A percentile compares a stretch with the other conserved stretches of the same genome.
Conservation (phyloP, 192 early-diverging fungal species). For the Irineochytrium annulatum region DNA sequence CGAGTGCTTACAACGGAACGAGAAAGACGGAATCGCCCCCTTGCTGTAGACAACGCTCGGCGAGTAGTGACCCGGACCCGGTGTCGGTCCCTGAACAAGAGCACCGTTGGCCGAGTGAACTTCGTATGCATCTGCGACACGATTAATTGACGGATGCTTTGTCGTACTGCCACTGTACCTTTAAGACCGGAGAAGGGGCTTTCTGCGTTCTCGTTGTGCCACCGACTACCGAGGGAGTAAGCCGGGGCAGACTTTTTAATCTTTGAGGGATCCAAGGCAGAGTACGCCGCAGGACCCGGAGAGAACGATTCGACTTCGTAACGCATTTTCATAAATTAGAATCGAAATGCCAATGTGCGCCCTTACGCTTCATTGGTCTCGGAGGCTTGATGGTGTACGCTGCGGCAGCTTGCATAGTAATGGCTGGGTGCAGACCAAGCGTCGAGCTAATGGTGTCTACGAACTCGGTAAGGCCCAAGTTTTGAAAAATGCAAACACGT, state of each 20-base stretch:
- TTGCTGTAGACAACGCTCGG: constrained; percentile 42
- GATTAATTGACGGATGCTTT: constrained; percentile 15
- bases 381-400: constrained; percentile 55
- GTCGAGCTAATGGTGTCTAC: constrained; percentile 44
- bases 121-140: constrained; percentile 37
- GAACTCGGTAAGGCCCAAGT: not conserved
- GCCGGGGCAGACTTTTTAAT: constrained; percentile 49
- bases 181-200: constrained; percentile 34
- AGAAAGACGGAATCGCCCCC: constrained; percentile 42
- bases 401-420: constrained; percentile 46
- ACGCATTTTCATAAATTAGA: not conserved
- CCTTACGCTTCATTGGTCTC: constrained; percentile 43
- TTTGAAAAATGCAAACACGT: constrained; percentile 5
- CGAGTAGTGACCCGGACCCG: constrained; percentile 55
- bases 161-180: constrained; percentile 8
- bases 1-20: constrained; percentile 53
- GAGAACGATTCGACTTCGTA: constrained; percentile 46
- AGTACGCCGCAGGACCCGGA: constrained; percentile 54
- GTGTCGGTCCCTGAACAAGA: constrained; percentile 28
- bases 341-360: not conserved
- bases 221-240: constrained; percentile 49
- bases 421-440: constrained; percentile 46
- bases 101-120: constrained; percentile 30
- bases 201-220: constrained; percentile 30
- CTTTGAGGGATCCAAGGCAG: constrained; percentile 43